These are phyloP conservation scores for Podospora appendiculata DNA, from an alignment of 495 filamentous ascomycete species.

Conservation along the genomic window DNA sequence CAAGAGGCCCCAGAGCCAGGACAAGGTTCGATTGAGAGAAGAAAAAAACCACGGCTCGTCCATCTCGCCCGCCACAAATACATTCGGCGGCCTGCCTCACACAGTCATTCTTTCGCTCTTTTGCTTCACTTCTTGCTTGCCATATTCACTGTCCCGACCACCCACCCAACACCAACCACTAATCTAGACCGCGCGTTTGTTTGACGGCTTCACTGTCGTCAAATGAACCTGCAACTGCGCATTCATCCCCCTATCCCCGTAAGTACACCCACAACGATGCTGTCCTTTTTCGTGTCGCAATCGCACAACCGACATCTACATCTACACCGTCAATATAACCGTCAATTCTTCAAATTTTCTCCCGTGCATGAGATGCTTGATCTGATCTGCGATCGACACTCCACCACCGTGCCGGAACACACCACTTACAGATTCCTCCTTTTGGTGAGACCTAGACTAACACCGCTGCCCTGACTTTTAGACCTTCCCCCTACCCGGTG, in stretches of 20 bases:
- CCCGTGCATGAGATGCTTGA: too few relatives aligned
- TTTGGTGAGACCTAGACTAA: too few relatives aligned
- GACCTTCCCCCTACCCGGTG: conserved; percentile 34
- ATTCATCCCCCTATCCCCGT: conserved; percentile 36
- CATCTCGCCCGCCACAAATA: conserved; percentile 3
- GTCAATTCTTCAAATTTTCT: too few relatives aligned
- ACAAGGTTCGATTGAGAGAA: not conserved
- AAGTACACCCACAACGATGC: conserved; percentile 14
- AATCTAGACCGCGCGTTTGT: conserved; percentile 47
- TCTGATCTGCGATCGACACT: too few relatives aligned
- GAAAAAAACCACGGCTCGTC: conserved; percentile 3
- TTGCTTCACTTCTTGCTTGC: conserved; percentile 10
- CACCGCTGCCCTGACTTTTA: conserved; percentile 2
- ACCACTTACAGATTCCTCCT: too few relatives aligned
- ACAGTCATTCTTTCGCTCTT: conserved; percentile 10
- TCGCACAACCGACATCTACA: not conserved
- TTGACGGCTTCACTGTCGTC: conserved; percentile 55
- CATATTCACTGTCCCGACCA: not conserved
- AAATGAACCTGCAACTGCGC: conserved; percentile 61
- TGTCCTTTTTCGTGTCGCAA: not conserved
- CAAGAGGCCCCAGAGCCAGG: not conserved
- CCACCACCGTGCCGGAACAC: too few relatives aligned
- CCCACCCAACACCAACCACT: conserved; percentile 9
- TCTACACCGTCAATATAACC: too few relatives aligned
- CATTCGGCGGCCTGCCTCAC: not conserved